Conservation (phyloP, 148 eudicot genomes). For the Limonium bicolor region DNA sequence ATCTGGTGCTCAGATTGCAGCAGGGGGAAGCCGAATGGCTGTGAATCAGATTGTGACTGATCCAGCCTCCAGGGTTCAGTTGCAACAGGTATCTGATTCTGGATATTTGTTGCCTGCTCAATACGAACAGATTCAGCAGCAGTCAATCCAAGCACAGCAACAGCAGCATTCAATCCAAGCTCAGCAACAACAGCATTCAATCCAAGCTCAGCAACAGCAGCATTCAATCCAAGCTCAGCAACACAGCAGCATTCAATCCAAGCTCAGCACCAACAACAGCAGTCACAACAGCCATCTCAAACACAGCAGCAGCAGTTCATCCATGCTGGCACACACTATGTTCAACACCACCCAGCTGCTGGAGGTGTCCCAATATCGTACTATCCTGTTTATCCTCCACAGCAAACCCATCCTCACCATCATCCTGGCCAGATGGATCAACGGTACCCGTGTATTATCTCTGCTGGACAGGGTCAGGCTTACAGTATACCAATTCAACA, state of each 20-base stretch:
- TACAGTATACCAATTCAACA: constrained; percentile 49
- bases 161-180: constrained; percentile 26
- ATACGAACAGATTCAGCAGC: constrained; percentile 36
- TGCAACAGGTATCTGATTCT: constrained; percentile 46
- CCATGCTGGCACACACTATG: constrained; percentile 50
- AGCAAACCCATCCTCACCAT: constrained; percentile 20
- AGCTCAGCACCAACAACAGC: constrained; percentile 20
- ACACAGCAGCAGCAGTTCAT: constrained; percentile 43
- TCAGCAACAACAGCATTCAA: constrained; percentile 14
- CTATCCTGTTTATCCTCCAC: constrained; percentile 60
- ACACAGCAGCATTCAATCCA: constrained; percentile 13
- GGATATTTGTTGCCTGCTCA: constrained; percentile 34
- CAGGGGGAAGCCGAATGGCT: constrained; percentile 23
- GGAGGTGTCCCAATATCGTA: constrained; percentile 45
- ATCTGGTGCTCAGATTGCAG: constrained; percentile 26
- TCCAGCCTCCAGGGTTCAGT: constrained; percentile 21
- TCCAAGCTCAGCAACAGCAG: constrained; percentile 20
- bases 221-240: constrained; percentile 22
- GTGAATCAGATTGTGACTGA: constrained; percentile 20
- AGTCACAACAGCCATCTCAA: constrained; percentile 26
- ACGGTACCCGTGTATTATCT: constrained; percentile 43
- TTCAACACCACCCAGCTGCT: constrained; percentile 30
- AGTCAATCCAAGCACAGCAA: constrained; percentile 18
- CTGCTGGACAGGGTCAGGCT: constrained; percentile 53
- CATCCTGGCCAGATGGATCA: constrained; percentile 34